These are phyloP conservation scores for Hemileccinum impolitum DNA, from an alignment of 768 basidiomycete genomes.

Conservation along the genomic window DNA sequence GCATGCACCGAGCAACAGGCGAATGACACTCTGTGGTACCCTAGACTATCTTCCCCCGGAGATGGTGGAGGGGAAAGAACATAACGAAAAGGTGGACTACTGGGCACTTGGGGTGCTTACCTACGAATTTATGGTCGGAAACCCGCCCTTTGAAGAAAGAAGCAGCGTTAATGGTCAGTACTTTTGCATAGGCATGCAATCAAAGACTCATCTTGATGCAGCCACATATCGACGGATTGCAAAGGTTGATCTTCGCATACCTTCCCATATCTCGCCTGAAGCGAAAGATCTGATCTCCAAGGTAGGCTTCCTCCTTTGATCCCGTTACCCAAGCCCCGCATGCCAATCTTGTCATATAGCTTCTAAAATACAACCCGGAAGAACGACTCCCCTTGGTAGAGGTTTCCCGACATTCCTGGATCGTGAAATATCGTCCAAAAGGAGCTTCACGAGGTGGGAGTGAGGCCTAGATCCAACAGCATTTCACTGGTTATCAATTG, in stretches of 20 bases:
- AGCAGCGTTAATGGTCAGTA: constrained; percentile 68
- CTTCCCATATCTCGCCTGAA: constrained; percentile 39
- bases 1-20: constrained; percentile 87
- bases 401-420: constrained; percentile 85
- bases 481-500: neutral
- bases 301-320: constrained; percentile 21
- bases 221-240: constrained; percentile 91
- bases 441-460: constrained; percentile 30
- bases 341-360: constrained; percentile 41
- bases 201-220: constrained; percentile 26
- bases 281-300: constrained; percentile 46
- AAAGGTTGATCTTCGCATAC: constrained; percentile 69
- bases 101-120: constrained; percentile 98
- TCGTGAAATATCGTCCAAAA: constrained; percentile 63
- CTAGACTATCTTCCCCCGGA: constrained; percentile 97
- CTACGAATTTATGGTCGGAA: constrained; percentile 90
- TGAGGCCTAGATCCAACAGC: constrained; percentile 12
- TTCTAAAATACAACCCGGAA: constrained; percentile 79
- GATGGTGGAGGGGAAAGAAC: constrained; percentile 93
- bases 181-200: neutral
- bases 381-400: constrained; percentile 71
- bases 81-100: constrained; percentile 87
- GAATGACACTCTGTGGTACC: constrained; percentile 92
- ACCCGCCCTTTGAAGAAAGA: constrained; percentile 83
- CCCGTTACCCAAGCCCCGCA: constrained; percentile 6